These are phyloP conservation scores for Syzygium malaccense DNA, from an alignment of 441 rosid species.

Conservation along the genomic window DNA sequence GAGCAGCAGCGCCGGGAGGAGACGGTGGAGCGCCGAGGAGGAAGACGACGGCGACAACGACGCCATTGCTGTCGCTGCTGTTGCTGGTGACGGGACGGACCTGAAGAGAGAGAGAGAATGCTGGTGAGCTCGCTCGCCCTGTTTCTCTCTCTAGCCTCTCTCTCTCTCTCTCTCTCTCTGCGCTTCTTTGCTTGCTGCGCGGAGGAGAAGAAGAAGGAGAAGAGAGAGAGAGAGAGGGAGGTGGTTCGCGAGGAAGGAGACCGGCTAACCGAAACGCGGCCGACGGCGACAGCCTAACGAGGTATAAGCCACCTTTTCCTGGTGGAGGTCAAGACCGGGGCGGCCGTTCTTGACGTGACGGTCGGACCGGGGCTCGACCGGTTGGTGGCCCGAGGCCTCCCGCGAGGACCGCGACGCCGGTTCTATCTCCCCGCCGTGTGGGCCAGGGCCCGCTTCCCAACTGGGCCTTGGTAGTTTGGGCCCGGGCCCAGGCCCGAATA, in stretches of 20 bases:
- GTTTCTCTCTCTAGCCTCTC: not conserved
- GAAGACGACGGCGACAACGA: not conserved
- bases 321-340: not conserved
- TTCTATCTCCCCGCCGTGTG: not conserved
- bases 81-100: not conserved
- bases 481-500: not conserved
- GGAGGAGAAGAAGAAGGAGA: not conserved
- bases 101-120: not conserved
- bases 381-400: not conserved
- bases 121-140: not conserved
- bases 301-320: not conserved
- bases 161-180: not conserved
- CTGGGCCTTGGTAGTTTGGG: not conserved
- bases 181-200: not conserved
- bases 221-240: not conserved
- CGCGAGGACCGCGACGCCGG: not conserved
- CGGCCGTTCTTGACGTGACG: not conserved
- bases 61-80: not conserved
- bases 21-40: not conserved
- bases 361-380: not conserved
- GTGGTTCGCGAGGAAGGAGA: not conserved
- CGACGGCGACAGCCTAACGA: not conserved
- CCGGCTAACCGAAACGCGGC: not conserved
- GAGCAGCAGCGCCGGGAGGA: constrained; percentile 14
- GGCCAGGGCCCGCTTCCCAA: not conserved